Conservation (phyloP, 1,284 basidiomycete species). For the Cutaneotrichosporon sp. region DNA sequence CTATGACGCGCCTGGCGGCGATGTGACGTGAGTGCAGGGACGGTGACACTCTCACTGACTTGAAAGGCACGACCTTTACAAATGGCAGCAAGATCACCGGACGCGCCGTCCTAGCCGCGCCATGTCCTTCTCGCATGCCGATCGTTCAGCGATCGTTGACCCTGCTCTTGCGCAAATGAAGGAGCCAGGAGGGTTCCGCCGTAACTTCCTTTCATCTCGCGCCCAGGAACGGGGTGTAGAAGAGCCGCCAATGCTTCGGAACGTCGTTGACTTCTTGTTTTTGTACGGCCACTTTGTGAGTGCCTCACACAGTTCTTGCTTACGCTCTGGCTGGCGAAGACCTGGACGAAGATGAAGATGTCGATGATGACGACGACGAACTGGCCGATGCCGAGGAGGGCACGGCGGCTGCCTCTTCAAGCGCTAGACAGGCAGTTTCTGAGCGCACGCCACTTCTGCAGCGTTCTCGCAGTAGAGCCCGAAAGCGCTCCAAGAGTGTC, state of each 20-base stretch:
- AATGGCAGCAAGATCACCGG: conserved; percentile 76
- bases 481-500: conserved; percentile 52
- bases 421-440: not conserved
- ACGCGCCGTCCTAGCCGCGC: conserved; percentile 55
- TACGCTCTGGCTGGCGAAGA: conserved; percentile 77
- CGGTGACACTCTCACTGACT: not conserved
- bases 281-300: conserved; percentile 90
- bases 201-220: conserved; percentile 72
- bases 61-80: conserved; percentile 80
- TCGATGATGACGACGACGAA: conserved; percentile 54
- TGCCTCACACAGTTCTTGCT: not conserved
- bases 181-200: conserved; percentile 85
- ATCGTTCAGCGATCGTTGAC: conserved; percentile 50
- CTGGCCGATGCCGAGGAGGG: conserved; percentile 13
- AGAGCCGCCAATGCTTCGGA: conserved; percentile 64
- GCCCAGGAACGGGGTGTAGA: conserved; percentile 63
- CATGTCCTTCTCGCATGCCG: conserved; percentile 64
- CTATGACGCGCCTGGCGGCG: conserved; percentile 75
- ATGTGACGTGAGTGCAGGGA: conserved; percentile 69
- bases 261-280: conserved; percentile 88
- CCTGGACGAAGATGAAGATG: conserved; percentile 72
- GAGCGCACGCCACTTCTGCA: conserved; percentile 16
- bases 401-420: not conserved
- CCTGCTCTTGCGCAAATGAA: conserved; percentile 85
- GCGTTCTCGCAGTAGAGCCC: conserved; percentile 49